Percentiles rank a stretch among this genome's conserved stretches.
phyloP scores from a whole-genome alignment of 805 yeast species.

The Sungouiozyma ichnusensis region DNA sequence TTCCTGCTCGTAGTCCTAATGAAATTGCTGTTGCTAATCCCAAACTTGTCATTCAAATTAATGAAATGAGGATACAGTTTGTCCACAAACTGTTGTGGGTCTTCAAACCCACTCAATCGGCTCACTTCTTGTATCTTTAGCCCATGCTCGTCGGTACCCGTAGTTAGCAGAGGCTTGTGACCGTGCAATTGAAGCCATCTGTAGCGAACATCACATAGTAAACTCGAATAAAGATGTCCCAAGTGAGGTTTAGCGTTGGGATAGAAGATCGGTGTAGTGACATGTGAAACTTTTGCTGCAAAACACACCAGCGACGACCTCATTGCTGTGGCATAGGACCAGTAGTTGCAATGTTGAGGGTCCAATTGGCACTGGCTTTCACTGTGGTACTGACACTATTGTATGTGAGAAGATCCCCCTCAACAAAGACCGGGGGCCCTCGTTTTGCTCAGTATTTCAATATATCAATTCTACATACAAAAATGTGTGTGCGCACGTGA shows the following conservation, averaged over 20 bases:
- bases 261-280: conserved; percentile 90
- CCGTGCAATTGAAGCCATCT: conserved; percentile 54
- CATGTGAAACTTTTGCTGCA: conserved; percentile 26
- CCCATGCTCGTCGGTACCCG: conserved; percentile 98
- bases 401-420: no score
- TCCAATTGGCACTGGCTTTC: no score
- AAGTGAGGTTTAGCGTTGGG: conserved; percentile 92
- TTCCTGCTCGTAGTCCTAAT: conserved; percentile 85
- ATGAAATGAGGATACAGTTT: conserved; percentile 53
- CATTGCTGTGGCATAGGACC: no score
- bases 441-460: background rate
- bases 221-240: conserved; percentile 86
- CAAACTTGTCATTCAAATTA: conserved; percentile 45
- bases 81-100: conserved; percentile 66
- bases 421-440: background rate
- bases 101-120: conserved; percentile 33
- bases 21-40: conserved; percentile 60
- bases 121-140: conserved; percentile 88
- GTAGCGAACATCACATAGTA: conserved; percentile 65
- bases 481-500: background rate
- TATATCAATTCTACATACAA: background rate
- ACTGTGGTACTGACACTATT: no score
- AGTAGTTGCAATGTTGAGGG: no score
- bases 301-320: background rate
- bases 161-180: conserved; percentile 48